phyloP scores from a whole-genome alignment of 2,329 filamentous ascomycete genomes.

The Parastagonospora nodorum region DNA sequence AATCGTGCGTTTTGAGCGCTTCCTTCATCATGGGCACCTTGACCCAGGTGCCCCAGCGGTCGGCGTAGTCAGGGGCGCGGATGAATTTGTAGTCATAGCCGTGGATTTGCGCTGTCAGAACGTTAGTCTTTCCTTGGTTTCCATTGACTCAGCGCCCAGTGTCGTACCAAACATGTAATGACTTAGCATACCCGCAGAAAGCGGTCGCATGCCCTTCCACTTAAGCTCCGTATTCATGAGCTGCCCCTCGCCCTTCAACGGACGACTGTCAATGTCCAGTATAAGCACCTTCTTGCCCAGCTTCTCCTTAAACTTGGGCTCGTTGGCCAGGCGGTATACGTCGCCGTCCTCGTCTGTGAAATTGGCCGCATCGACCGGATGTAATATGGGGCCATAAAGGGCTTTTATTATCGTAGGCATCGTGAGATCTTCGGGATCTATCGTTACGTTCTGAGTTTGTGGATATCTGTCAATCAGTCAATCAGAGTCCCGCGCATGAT shows the following conservation, averaged over 20 bases:
- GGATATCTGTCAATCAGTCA: constrained; percentile 24
- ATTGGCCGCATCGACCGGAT: constrained; percentile 41
- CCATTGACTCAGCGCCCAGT: background rate
- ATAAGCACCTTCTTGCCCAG: constrained; percentile 46
- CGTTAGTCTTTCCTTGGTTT: constrained; percentile 12
- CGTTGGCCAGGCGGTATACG: constrained; percentile 34
- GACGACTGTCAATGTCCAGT: constrained; percentile 46
- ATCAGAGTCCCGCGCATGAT: background rate
- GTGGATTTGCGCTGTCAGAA: constrained; percentile 50
- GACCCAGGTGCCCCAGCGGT: constrained; percentile 55
- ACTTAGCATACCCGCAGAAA: constrained; percentile 46
- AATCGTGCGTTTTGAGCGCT: constrained; percentile 47
- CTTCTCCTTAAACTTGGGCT: constrained; percentile 41
- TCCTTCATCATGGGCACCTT: constrained; percentile 55
- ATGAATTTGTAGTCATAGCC: constrained; percentile 58
- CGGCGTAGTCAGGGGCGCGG: constrained; percentile 48
- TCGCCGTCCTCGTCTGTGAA: constrained; percentile 47
- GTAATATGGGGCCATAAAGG: constrained; percentile 43
- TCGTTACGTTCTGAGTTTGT: constrained; percentile 29
- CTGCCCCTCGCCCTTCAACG: constrained; percentile 40
- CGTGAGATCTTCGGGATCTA: constrained; percentile 33
- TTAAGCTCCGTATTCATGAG: constrained; percentile 44
- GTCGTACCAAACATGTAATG: constrained; percentile 46
- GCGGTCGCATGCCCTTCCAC: constrained; percentile 45
- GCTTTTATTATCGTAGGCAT: constrained; percentile 46